phyloP scores from a whole-genome alignment of 1,284 basidiomycete genomes.

The Rhodotorula sp. region DNA sequence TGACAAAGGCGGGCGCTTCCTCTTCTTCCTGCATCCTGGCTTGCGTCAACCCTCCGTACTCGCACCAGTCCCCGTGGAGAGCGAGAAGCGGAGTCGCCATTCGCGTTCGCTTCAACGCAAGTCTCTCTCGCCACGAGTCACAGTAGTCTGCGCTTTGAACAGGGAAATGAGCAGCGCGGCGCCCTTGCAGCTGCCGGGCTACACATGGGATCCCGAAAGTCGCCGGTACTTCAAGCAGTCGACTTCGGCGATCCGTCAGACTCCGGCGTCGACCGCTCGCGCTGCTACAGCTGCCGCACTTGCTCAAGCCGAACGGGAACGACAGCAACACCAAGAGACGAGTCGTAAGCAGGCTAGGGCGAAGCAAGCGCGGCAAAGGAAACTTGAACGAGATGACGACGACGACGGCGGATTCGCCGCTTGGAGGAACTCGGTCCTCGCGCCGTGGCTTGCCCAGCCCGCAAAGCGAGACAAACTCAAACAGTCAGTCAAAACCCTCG shows the following conservation, averaged over 20 bases:
- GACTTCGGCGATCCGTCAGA: neutral
- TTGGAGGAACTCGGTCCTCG: neutral
- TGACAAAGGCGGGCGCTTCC: slow-evolving; percentile 6
- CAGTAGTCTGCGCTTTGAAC: too few species aligned
- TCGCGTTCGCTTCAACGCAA: too few species aligned
- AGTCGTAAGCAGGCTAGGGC: neutral
- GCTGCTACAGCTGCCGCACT: neutral
- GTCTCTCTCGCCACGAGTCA: too few species aligned
- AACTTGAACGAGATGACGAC: neutral
- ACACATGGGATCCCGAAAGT: slow-evolving; percentile 16
- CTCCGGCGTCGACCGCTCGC: neutral
- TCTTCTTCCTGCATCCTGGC: slow-evolving; percentile 17
- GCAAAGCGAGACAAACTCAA: slow-evolving; percentile 1
- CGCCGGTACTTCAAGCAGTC: slow-evolving; percentile 33
- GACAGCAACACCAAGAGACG: neutral
- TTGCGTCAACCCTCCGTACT: too few species aligned
- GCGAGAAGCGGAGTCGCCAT: too few species aligned
- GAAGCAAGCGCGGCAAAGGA: neutral
- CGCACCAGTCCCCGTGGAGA: too few species aligned
- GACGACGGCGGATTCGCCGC: neutral
- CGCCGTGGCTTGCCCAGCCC: neutral
- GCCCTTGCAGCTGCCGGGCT: slow-evolving; percentile 31
- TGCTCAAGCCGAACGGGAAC: neutral
- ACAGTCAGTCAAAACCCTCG: slow-evolving; percentile 14
- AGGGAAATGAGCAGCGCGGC: neutral